phyloP scores from a whole-genome alignment of 306 rosid genomes.

The Begonia loranthoides region DNA sequence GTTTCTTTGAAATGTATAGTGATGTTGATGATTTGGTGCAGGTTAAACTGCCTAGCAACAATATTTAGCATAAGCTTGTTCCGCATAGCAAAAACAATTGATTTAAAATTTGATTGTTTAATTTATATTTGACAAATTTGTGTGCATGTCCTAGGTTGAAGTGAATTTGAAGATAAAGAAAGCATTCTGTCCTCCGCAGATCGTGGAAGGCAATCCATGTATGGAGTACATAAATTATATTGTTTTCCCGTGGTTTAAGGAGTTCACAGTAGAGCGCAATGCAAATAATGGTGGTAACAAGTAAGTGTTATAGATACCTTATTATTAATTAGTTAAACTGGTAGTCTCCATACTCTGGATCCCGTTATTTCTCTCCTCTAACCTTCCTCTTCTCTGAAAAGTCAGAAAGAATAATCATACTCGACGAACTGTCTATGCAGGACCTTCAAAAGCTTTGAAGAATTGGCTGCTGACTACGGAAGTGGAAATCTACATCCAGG shows the following conservation, averaged over 20 bases:
- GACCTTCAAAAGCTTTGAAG: constrained; percentile 49
- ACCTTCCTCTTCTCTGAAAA: no score
- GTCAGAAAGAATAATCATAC: no score
- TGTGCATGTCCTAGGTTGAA: constrained; percentile 38
- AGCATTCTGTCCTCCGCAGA: constrained; percentile 64
- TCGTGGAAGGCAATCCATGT: constrained; percentile 43
- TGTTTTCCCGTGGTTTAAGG: constrained; percentile 64
- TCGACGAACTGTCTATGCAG: constrained; percentile 8
- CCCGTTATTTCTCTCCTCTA: no score
- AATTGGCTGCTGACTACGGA: constrained; percentile 42
- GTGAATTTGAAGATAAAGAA: constrained; percentile 74
- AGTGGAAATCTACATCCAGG: constrained; percentile 62
- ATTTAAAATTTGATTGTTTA: not conserved
- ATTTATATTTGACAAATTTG: not conserved
- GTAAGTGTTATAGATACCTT: constrained; percentile 20
- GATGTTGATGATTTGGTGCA: not conserved
- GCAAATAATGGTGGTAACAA: constrained; percentile 57
- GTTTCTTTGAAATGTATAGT: constrained; percentile 2
- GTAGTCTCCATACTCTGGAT: no score
- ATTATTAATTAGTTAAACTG: no score
- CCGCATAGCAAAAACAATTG: not conserved
- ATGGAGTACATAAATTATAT: constrained; percentile 63
- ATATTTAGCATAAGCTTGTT: not conserved
- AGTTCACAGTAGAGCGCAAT: constrained; percentile 57
- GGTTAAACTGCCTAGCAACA: not conserved